These are phyloP conservation scores for Psilocybe subaeruginosa DNA, from an alignment of 768 basidiomycete species.

Conservation along the genomic window DNA sequence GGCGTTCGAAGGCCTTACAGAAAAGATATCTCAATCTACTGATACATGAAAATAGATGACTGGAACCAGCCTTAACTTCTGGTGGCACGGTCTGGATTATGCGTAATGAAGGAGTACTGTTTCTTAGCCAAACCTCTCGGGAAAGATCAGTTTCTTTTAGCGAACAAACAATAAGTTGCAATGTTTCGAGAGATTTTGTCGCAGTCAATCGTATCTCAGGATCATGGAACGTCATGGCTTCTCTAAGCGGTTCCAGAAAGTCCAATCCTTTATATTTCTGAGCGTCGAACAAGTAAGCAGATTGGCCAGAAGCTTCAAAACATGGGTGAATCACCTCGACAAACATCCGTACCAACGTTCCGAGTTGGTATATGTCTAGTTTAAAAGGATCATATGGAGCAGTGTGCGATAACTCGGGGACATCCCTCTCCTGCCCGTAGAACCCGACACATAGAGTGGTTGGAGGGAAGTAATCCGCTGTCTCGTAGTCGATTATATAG, in stretches of 20 bases:
- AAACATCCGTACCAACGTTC: constrained; percentile 14
- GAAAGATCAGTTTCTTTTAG: constrained; percentile 7
- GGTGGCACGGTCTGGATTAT: constrained; percentile 40
- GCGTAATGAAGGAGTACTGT: too few relatives aligned
- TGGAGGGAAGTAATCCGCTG: constrained; percentile 8
- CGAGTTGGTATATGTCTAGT: constrained; percentile 31
- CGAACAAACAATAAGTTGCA: neutral
- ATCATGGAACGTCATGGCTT: constrained; percentile 6
- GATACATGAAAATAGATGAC: too few relatives aligned
- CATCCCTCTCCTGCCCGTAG: constrained; percentile 23
- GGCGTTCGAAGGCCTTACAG: too few relatives aligned
- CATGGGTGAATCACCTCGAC: neutral
- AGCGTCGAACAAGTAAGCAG: neutral
- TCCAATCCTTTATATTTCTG: constrained; percentile 13
- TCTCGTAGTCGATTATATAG: constrained; percentile 31
- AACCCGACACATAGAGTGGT: constrained; percentile 6
- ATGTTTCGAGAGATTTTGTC: neutral
- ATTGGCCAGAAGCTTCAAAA: neutral
- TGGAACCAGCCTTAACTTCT: too few relatives aligned
- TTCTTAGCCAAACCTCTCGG: neutral
- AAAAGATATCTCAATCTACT: too few relatives aligned
- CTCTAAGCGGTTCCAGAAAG: constrained; percentile 2
- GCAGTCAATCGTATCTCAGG: constrained; percentile 1
- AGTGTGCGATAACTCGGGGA: constrained; percentile 26
- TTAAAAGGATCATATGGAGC: constrained; percentile 31